phyloP scores from a whole-genome alignment of 768 basidiomycete genomes.

The Leccinum olivaceopallidum region DNA sequence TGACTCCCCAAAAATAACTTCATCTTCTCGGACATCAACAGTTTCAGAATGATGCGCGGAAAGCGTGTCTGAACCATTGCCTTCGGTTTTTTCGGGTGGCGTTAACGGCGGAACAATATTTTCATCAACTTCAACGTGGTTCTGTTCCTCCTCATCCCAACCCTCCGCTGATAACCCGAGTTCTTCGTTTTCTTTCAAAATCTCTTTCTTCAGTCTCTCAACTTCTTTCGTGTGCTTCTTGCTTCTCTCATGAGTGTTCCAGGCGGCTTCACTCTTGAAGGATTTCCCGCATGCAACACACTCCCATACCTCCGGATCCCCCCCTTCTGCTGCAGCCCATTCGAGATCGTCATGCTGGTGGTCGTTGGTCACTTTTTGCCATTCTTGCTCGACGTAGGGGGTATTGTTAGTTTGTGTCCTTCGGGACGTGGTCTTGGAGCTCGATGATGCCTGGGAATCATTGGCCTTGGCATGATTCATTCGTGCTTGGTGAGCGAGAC shows the following conservation, averaged over 20 bases:
- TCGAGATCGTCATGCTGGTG: slow-evolving; percentile 54
- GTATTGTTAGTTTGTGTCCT: slow-evolving; percentile 29
- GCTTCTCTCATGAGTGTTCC: slow-evolving; percentile 95
- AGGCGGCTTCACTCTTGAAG: slow-evolving; percentile 90
- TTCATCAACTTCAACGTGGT: slow-evolving; percentile 11
- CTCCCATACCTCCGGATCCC: slow-evolving; percentile 82
- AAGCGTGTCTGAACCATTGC: slow-evolving; percentile 2
- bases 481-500: slow-evolving; percentile 51
- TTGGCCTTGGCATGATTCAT: slow-evolving; percentile 33
- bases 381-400: slow-evolving; percentile 80
- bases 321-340: slow-evolving; percentile 72
- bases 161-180: slow-evolving; percentile 51
- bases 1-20: slow-evolving; percentile 3
- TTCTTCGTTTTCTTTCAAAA: slow-evolving; percentile 72
- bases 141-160: slow-evolving; percentile 25
- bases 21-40: slow-evolving; percentile 10
- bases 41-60: background rate
- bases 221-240: slow-evolving; percentile 92
- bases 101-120: slow-evolving; percentile 16
- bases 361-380: slow-evolving; percentile 67
- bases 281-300: slow-evolving; percentile 93
- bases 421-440: slow-evolving; percentile 26
- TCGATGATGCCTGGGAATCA: slow-evolving; percentile 33
- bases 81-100: slow-evolving; percentile 9
- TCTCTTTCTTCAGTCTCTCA: slow-evolving; percentile 71